Evolutionary conservation across 75 land plant genomes (phyloP).

Genomic region (Selaginella tamariscina): DNA sequence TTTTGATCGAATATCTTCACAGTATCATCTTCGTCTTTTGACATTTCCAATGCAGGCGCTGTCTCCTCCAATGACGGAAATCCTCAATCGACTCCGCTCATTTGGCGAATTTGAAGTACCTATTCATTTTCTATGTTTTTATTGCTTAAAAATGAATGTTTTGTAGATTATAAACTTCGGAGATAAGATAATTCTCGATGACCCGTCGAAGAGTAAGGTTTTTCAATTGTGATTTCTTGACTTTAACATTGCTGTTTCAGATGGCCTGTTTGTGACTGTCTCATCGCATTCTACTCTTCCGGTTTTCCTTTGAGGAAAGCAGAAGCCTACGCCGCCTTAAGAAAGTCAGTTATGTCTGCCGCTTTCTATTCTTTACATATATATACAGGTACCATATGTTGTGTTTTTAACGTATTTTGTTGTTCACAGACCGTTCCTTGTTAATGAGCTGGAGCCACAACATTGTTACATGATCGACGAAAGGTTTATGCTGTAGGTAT

Average conservation of each 20-base stretch:
- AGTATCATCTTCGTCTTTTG: too few species aligned
- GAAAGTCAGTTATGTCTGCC: constrained; percentile 50
- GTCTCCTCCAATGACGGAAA: constrained; percentile 91
- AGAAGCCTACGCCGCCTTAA: constrained; percentile 71
- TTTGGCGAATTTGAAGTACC: constrained; percentile 97
- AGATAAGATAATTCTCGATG: constrained; percentile 79
- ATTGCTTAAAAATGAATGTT: neutral
- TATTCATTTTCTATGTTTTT: neutral
- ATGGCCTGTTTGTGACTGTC: constrained; percentile 97
- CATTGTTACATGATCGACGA: constrained; percentile 90
- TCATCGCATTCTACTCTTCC: constrained; percentile 91
- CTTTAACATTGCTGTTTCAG: constrained; percentile 32
- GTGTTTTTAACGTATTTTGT: constrained; percentile 5
- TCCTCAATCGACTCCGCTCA: constrained; percentile 60
- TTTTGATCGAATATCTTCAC: constrained; percentile 9
- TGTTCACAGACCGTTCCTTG: constrained; percentile 67
- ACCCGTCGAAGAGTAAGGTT: constrained; percentile 66
- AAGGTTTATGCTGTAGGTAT: constrained; percentile 84
- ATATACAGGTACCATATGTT: neutral
- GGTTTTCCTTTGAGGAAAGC: constrained; percentile 94
- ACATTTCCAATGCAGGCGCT: constrained; percentile 41
- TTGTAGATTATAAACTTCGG: constrained; percentile 75
- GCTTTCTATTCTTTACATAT: neutral
- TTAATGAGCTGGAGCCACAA: constrained; percentile 80
- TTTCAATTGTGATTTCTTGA: neutral